Percentiles rank a stretch among this genome's conserved stretches.
phyloP scores from a whole-genome alignment of 2,329 filamentous ascomycete species.

The Erysiphe pulchra region DNA sequence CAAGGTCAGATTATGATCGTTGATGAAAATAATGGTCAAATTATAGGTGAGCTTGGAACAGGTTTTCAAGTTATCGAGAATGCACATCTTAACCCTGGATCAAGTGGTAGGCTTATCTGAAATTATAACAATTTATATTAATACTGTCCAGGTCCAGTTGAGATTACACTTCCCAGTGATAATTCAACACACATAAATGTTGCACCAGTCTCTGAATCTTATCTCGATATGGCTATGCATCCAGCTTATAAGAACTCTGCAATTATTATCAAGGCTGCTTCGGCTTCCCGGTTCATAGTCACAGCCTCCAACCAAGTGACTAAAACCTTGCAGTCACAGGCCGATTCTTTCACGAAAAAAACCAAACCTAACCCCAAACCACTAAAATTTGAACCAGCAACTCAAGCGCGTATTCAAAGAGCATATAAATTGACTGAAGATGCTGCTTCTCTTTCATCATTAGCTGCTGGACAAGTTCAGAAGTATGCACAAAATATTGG shows the following conservation, averaged over 20 bases:
- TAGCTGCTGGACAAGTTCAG: constrained; percentile 64
- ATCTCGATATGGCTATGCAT: constrained; percentile 54
- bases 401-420: constrained; percentile 64
- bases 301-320: constrained; percentile 61
- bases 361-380: constrained; percentile 57
- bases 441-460: constrained; percentile 56
- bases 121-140: neutral
- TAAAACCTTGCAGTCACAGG: constrained; percentile 50
- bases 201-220: constrained; percentile 39
- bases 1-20: constrained; percentile 69
- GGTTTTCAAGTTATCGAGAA: constrained; percentile 62
- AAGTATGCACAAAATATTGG: constrained; percentile 78
- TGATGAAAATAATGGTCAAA: constrained; percentile 86
- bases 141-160: constrained; percentile 38
- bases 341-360: constrained; percentile 56
- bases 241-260: constrained; percentile 78
- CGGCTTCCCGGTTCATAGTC: constrained; percentile 75
- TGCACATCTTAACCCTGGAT: constrained; percentile 51
- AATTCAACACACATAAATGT: constrained; percentile 41
- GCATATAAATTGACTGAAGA: constrained; percentile 66
- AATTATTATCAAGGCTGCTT: constrained; percentile 65
- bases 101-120: constrained; percentile 43
- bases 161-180: constrained; percentile 47
- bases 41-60: constrained; percentile 74
- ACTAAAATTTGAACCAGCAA: constrained; percentile 65